These are phyloP conservation scores for Sclerotinia minor DNA, from an alignment of 2,329 filamentous ascomycete species.

Conservation along the genomic window DNA sequence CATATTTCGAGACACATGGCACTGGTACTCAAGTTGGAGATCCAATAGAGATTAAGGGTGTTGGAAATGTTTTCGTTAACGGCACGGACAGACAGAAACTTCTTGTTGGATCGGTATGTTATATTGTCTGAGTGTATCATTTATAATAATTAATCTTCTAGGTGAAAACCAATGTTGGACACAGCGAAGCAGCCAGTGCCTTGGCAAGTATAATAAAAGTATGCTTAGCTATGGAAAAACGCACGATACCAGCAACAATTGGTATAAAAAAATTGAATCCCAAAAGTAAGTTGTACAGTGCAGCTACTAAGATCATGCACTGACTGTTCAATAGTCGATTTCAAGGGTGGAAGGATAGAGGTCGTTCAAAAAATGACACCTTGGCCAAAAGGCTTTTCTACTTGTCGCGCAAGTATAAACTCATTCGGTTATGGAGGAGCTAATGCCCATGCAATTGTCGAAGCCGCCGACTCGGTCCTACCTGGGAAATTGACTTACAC, in stretches of 20 bases:
- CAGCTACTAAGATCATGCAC: not conserved
- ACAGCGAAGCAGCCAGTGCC: slow-evolving; percentile 23
- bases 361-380: slow-evolving; percentile 15
- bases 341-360: not conserved
- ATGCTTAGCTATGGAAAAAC: slow-evolving; percentile 21
- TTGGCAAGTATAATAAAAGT: slow-evolving; percentile 25
- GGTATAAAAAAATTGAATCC: slow-evolving; percentile 20
- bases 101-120: slow-evolving; percentile 20
- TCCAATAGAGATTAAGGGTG: slow-evolving; percentile 11
- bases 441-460: slow-evolving; percentile 43
- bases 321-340: slow-evolving; percentile 10
- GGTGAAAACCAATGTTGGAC: slow-evolving; percentile 28
- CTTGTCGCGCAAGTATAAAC: slow-evolving; percentile 4
- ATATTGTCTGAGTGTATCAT: not conserved
- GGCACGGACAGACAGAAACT: not conserved
- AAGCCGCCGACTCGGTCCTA: not conserved
- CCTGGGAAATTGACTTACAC: not conserved
- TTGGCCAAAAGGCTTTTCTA: slow-evolving; percentile 12
- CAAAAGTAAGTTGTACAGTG: not conserved
- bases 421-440: slow-evolving; percentile 44
- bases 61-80: slow-evolving; percentile 17
- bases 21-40: slow-evolving; percentile 25
- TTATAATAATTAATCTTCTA: slow-evolving; percentile 24
- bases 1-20: slow-evolving; percentile 20
- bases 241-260: slow-evolving; percentile 12